phyloP scores from a whole-genome alignment of 192 early-diverging fungal genomes.

The Entophlyctis luteolus region DNA sequence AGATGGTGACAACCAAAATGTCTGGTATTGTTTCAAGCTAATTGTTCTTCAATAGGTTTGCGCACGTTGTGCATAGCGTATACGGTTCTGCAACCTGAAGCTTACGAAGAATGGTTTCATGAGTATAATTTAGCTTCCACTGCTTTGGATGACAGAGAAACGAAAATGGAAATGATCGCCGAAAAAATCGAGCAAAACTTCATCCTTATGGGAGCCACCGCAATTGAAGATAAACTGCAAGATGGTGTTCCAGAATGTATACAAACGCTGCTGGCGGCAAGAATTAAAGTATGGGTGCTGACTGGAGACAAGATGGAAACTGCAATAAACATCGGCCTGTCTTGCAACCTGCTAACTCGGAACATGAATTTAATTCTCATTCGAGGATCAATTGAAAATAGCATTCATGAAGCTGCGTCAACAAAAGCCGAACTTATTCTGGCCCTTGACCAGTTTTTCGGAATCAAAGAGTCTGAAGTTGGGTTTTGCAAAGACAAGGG shows the following conservation, averaged over 20 bases:
- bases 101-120: slow-evolving; percentile 67
- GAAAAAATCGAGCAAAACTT: slow-evolving; percentile 77
- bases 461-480: slow-evolving; percentile 9
- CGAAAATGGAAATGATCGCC: slow-evolving; percentile 69
- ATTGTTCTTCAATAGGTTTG: slow-evolving; percentile 24
- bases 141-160: slow-evolving; percentile 75
- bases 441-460: slow-evolving; percentile 61
- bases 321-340: slow-evolving; percentile 95
- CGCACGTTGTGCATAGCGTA: slow-evolving; percentile 87
- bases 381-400: slow-evolving; percentile 32
- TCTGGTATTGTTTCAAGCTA: neutral
- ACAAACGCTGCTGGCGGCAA: slow-evolving; percentile 72
- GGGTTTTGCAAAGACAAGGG: too few relatives aligned
- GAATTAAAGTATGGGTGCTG: slow-evolving; percentile 94
- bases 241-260: slow-evolving; percentile 96
- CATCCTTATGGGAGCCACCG: slow-evolving; percentile 88
- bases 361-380: slow-evolving; percentile 84
- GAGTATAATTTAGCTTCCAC: slow-evolving; percentile 71
- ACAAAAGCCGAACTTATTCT: slow-evolving; percentile 66
- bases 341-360: slow-evolving; percentile 80
- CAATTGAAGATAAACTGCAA: slow-evolving; percentile 96
- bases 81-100: slow-evolving; percentile 63
- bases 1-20: slow-evolving; percentile 32
- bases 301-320: slow-evolving; percentile 97
- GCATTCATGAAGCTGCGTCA: slow-evolving; percentile 40